Evolutionary conservation across 306 rosid genomes (phyloP), one percentile per base, ranked within the genome.

Genomic region (Crotalaria pallida): DNA sequence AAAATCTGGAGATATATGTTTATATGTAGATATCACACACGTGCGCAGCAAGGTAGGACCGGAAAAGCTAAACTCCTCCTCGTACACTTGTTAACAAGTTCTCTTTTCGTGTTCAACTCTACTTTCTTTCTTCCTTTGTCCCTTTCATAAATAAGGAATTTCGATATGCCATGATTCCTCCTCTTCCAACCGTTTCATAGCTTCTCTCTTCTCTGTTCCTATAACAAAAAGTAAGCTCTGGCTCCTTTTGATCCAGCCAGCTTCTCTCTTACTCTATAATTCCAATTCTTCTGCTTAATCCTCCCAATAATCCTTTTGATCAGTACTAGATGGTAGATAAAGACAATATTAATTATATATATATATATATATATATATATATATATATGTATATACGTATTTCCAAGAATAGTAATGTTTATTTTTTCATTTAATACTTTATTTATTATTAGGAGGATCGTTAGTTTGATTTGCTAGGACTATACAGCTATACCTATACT

Each of bases 141-240:
- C 47, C 45, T 18, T 13, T 2, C 5, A 31, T 44, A 58, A 7
- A 58, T 31, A 41, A 41, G 8, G 61, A 53, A 33, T 63, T 79
- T 73, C 76, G 31, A 41, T 7, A 21, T 53, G 9, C 67, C 69
- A 7, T 33, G 58, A 55, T 63, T 26, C 69, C 67, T 22, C 69
- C 62, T 65, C 40, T 41, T 44, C 51, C 67, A 17, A 27, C 78
- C 12, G 69, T 64, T 79, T 80, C 58, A 67, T 77, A 45, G 71
- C 68, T 58, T 1, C 52, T 51, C 76, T 57, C 43, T 56, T 16
- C 17, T 69, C 58, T 31, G 7, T 61, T 49, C 65, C 69, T 72
- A 76, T 55, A 22, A 1, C 57, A 26, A 52, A 74, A 64, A 34
- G 84, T 81, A 65, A 81, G 84, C 71, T 79, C 65, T 60, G 7